Evolutionary conservation across 331 rosid genomes (phyloP), one percentile per base, ranked within the genome.

Genomic region (Rosa hybrid): DNA sequence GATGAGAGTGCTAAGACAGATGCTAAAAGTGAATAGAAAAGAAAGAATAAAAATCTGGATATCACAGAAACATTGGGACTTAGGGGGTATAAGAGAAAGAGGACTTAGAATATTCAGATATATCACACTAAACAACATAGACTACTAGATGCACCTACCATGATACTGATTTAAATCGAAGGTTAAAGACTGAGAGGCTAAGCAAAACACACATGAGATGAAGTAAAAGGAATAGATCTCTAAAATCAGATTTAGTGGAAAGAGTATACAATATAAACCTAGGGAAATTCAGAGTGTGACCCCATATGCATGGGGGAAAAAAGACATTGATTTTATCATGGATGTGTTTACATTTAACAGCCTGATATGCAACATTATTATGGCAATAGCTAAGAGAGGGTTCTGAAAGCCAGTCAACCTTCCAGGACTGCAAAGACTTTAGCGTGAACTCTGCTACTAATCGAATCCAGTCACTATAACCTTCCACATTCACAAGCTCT

Each of bases 351-450:
- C 41, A 75, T 16, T 42, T 42, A 14, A 60, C 44, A 54, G 78
- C 76, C 67, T 50, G 51, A 27, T 13, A 62, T 64, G 71, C 14
- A 78, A 45, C 44, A 56, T 80, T 81, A 41, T 59, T 49, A 23
- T 14, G 44, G 68, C 78, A 82, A 83, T 12, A 77, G 64, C 42
- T n/a, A 49, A 51, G 56, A 49, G 38, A 83, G 77, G 81, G 78
- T 21, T 62, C 76, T 38, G 54, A 69, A 76, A 81, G 78, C 68
- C 71, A 78, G 76, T 39, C 81, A 86, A 96, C 99, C 99, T 96
- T 97, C 99, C 99, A 96, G 69, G 99, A 96, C 69, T 96, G 97
- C 88, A 96, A 87, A 71, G 99, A 96, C 90, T 96, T 90, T 69
- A 96, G 90, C 50, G 99, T 96, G 86, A 96, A 96, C 87, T 93